phyloP scores from a whole-genome alignment of 2,329 filamentous ascomycete species.

The Hymenoscyphus fraxineus region DNA sequence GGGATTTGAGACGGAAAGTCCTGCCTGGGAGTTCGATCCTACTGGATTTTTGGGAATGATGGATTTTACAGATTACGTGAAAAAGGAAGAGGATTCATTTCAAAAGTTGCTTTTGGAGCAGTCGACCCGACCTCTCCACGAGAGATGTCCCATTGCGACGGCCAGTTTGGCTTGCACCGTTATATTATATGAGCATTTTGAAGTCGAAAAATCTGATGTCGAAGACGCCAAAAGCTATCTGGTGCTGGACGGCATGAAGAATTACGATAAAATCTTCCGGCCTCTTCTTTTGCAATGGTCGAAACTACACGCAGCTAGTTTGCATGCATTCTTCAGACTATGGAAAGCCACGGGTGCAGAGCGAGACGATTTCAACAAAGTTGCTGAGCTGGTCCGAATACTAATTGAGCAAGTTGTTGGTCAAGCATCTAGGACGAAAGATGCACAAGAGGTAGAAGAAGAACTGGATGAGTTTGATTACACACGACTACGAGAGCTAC shows the following conservation, averaged over 20 bases:
- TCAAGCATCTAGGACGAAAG: conserved; percentile 73
- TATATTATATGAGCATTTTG: conserved; percentile 92
- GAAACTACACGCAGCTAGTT: conserved; percentile 75
- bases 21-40: conserved; percentile 77
- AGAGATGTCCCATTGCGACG: conserved; percentile 81
- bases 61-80: conserved; percentile 91
- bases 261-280: conserved; percentile 81
- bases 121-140: conserved; percentile 63
- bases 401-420: conserved; percentile 87
- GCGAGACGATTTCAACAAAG: conserved; percentile 86
- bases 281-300: conserved; percentile 93
- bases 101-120: conserved; percentile 92
- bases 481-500: conserved; percentile 70
- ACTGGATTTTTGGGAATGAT: conserved; percentile 94
- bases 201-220: conserved; percentile 78
- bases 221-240: conserved; percentile 76
- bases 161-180: conserved; percentile 83
- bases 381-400: conserved; percentile 85
- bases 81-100: conserved; percentile 86
- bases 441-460: conserved; percentile 83
- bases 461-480: conserved; percentile 84
- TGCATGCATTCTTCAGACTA: conserved; percentile 84
- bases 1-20: conserved; percentile 88
- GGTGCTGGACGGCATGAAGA: conserved; percentile 67
- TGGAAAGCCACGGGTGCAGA: conserved; percentile 90